Evolutionary conservation across 768 basidiomycete species (phyloP).

Genomic region (Leccinellum albellum): DNA sequence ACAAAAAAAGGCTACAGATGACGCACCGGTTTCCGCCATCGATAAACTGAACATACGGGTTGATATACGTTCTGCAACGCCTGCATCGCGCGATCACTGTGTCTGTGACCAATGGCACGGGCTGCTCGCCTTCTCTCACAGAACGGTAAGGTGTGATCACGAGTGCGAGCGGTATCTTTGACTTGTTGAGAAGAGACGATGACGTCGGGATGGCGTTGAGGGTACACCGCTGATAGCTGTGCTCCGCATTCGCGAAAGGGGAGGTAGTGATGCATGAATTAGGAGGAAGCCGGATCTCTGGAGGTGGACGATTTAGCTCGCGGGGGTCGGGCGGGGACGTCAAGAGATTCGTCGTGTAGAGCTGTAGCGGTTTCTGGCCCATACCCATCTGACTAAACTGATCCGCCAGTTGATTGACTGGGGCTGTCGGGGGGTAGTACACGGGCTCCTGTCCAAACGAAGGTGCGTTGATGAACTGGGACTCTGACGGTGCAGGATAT

Average conservation of each 20-base stretch:
- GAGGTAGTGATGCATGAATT: slow-evolving; percentile 76
- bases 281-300: slow-evolving; percentile 86
- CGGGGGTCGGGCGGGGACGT: slow-evolving; percentile 89
- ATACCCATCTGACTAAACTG: slow-evolving; percentile 92
- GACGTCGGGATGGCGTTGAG: slow-evolving; percentile 92
- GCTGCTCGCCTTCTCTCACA: slow-evolving; percentile 75
- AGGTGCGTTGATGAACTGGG: slow-evolving; percentile 45
- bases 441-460: slow-evolving; percentile 42
- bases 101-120: slow-evolving; percentile 87
- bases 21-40: slow-evolving; percentile 89
- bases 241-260: slow-evolving; percentile 78
- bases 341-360: slow-evolving; percentile 88
- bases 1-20: neutral
- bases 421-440: slow-evolving; percentile 36
- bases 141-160: slow-evolving; percentile 89
- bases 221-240: slow-evolving; percentile 89
- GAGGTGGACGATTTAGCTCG: slow-evolving; percentile 76
- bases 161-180: slow-evolving; percentile 86
- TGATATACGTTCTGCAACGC: slow-evolving; percentile 94
- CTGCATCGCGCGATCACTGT: slow-evolving; percentile 95
- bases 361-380: slow-evolving; percentile 71
- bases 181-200: slow-evolving; percentile 80
- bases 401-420: slow-evolving; percentile 63
- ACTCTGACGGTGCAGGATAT: slow-evolving; percentile 47
- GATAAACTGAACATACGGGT: slow-evolving; percentile 96